Base-by-base conservation (phyloP, 352 stramenopile species). In the Phytophthora pisi region DNA sequence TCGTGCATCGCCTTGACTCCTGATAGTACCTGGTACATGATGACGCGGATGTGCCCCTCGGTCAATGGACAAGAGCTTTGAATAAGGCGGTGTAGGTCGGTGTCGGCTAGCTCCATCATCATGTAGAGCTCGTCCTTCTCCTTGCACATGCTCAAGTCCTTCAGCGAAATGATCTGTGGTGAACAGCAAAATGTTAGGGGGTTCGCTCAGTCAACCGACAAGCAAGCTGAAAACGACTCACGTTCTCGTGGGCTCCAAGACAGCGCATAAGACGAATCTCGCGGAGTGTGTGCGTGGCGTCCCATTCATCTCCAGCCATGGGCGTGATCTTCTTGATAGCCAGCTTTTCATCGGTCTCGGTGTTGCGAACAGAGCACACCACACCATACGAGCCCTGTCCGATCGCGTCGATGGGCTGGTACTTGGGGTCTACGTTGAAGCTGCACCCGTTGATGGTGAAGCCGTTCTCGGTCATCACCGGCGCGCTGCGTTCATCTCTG, bases 71-170 rank as follows among this genome's bases (percentile, higher is more conserved):
- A 95, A 2, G 89, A 93, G 63, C 86, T 96, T 67, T 97, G 89
- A 53, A 97, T 96, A 26, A 97, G 79, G 1, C 88, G 81, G 50
- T 97, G 91, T 40, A 98, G 80, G 69, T 98, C 95, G 16, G 89
- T 98, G 72, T 98, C 95, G 4, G 96, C 89, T 24, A 98, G 80
- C 68, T 98, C 92, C 95, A 98, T 98, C 72, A 98, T 96, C 78
- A 98, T 98, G 74, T 98, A 98, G 30, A 98, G 78, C 76, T 98
- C 95, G 68, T 98, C 93, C 56, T 97, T 93, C 46, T 89, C 77
- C 54, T 98, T 89, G 61, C 93, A 97, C 73, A 96, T 92, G 64
- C 86, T 93, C 68, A 97, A 72, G 66, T 97, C 89, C 60, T 95
- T 93, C 42, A 97, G 72, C 16, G 84, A 91, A 61, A 98, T 95